phyloP scores from a whole-genome alignment of 148 eudicot genomes.

The Camellia lanceoleosa region DNA sequence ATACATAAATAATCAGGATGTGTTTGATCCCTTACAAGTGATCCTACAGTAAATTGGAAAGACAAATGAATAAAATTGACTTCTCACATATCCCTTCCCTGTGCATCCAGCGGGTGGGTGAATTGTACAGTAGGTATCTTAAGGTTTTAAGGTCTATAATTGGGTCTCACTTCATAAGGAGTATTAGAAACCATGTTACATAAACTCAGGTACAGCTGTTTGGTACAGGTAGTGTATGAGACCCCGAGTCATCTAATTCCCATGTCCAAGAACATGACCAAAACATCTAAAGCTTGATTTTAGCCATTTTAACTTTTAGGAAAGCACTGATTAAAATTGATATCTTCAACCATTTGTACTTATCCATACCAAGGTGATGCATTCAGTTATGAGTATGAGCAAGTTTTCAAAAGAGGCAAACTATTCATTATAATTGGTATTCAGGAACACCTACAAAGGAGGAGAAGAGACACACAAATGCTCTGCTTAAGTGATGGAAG shows the following conservation, averaged over 20 bases:
- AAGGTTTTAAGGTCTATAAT: too few species aligned
- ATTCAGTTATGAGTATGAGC: background rate
- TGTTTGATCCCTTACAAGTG: background rate
- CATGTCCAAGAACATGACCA: background rate
- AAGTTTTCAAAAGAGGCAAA: background rate
- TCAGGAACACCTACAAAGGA: background rate
- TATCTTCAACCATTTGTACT: background rate
- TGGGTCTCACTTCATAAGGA: too few species aligned
- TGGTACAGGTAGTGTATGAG: too few species aligned
- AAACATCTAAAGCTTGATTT: background rate
- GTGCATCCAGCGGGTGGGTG: too few species aligned
- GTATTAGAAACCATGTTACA: too few species aligned
- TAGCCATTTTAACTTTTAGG: background rate
- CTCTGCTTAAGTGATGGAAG: background rate
- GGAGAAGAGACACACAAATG: background rate
- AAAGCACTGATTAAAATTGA: background rate
- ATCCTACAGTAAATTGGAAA: background rate
- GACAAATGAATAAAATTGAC: background rate
- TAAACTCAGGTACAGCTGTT: too few species aligned
- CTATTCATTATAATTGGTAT: background rate
- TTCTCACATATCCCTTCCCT: background rate
- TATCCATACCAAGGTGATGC: background rate
- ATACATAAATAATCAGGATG: constrained; percentile 8
- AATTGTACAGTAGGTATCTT: too few species aligned
- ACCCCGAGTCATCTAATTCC: too few species aligned